Base-by-base conservation (phyloP, 2,329 filamentous ascomycete species). In the Aspergillus brunneoviolaceus region DNA sequence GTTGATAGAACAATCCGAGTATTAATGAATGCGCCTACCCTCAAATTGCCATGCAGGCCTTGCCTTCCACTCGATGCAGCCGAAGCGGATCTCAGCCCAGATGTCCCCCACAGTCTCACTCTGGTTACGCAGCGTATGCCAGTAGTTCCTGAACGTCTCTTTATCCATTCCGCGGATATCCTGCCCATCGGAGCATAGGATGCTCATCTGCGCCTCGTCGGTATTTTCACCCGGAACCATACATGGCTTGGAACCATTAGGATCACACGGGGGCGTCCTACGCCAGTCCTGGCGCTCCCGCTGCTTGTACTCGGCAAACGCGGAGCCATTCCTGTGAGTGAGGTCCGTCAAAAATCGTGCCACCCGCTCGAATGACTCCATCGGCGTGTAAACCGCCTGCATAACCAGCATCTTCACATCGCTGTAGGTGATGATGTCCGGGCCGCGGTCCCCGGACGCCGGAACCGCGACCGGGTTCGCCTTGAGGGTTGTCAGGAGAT, bases 401-500 rank as follows among this genome's bases (percentile, higher is more conserved):
- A 27, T 12, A 1, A 54, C 33, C 29, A 48, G 7, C 1, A 14
- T 14, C 21, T 53, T 54, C 14, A 58, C 31, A 31, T 58, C 42
- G 21, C 25, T 54, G n/a, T 54, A 54, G 29, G 50, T 58, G 42
- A 54, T 58, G 1, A 58, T 54, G n/a, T 58, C 57, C 11, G 51
- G 50, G 1, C 49, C 39, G 4, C 57, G 29, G 5, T 11, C n/a
- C n/a, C 16, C 42, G 1, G 45, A 58, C 10, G 42, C 23, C 23
- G 50, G 14, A 1, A 49, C 57, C 3, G 50, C 19, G 19, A 58
- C 45, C 9, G 42, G 50, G 21, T 27, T 42, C 12, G 21, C 19
- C 21, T 23, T 58, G 31, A 58, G 29, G 5, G 33, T 54, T 7
- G 42, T 10, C 29, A 58, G 12, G 16, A 58, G 23, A 14, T 54